phyloP scores from a whole-genome alignment of 352 stramenopile genomes.

The Phytophthora litchii region DNA sequence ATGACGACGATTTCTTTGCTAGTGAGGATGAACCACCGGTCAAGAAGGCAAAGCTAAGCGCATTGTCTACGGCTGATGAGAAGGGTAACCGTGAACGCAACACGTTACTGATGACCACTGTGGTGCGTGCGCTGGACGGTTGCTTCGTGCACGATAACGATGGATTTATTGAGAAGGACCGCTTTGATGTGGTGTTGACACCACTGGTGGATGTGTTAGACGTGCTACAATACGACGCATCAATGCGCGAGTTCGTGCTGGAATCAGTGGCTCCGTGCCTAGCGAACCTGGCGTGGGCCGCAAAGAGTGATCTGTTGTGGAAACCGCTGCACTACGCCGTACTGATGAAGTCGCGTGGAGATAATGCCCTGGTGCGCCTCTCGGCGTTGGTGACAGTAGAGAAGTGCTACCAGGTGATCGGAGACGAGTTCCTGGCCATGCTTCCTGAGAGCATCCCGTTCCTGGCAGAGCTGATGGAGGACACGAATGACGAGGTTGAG shows the following conservation, averaged over 20 bases:
- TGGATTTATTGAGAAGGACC: conserved; percentile 89
- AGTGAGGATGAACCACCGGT: conserved; percentile 53
- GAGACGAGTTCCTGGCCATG: conserved; percentile 90
- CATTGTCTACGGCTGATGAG: conserved; percentile 20
- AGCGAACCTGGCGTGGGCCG: conserved; percentile 84
- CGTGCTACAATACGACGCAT: conserved; percentile 56
- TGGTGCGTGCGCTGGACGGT: conserved; percentile 76
- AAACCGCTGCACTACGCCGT: conserved; percentile 90
- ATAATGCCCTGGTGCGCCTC: conserved; percentile 65
- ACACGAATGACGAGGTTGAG: conserved; percentile 85
- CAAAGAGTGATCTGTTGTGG: conserved; percentile 89
- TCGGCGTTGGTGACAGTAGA: conserved; percentile 82
- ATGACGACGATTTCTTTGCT: conserved; percentile 47
- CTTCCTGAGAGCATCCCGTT: conserved; percentile 91
- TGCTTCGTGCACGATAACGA: conserved; percentile 89
- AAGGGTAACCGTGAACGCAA: conserved; percentile 42
- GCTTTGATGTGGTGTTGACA: conserved; percentile 75
- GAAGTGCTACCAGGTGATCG: conserved; percentile 87
- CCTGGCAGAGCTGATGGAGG: conserved; percentile 88
- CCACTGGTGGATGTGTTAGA: conserved; percentile 82
- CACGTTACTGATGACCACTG: conserved; percentile 55
- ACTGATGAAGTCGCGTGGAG: conserved; percentile 87
- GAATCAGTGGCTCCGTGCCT: conserved; percentile 71
- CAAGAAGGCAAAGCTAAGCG: conserved; percentile 67
- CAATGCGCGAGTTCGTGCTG: conserved; percentile 60